Evolutionary conservation across 345 rosid genomes (phyloP), one percentile per base, ranked within the genome.

Genomic region (Acer campestre): DNA sequence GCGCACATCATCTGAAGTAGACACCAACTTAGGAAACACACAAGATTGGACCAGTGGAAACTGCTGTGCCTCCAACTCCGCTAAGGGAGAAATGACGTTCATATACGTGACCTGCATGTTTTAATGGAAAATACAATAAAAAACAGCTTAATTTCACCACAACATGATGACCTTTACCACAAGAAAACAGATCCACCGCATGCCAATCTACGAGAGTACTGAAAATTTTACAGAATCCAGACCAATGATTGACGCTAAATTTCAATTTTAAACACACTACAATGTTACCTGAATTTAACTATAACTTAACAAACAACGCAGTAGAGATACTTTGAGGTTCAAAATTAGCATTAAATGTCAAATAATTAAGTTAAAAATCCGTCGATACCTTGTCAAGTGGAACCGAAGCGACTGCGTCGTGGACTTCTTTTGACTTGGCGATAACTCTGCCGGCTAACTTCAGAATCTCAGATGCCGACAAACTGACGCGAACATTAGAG

Each of bases 11-110:
- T 87, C 93, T 0, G 68, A 81, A 40, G 89, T 72, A 44, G 91
- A 90, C 22, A 93, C 92, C 78, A 95, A 79, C 85, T 89, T 93
- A 1, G 90, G 98, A 64, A 91, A 79, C 78, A 90, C 83, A 74
- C 97, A 95, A 70, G 90, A 93, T 75, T 95, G 97, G 61, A 91
- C 85, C 77, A 90, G 83, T 3, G 99, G 85, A 68, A 87, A 86
- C 56, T 89, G 96, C 16, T 86, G 84, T 23, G 96, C 96, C 80
- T 92, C 98, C 76, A 92, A 85, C 71, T 93, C 96, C 0, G 95
- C 93, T 38, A 92, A 75, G 4, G 97, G 97, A 66, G 87, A 78
- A 42, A 95, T 82, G 53, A 87, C 97, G 81, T 88, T 95, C 78
- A 80, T 87, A 82, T 89, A 91, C 20, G 90, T 86, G 67, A 87